These are phyloP conservation scores for maize (Zea mays) DNA, from an alignment of 176 grass and related monocot species.

Conservation along the genomic window DNA sequence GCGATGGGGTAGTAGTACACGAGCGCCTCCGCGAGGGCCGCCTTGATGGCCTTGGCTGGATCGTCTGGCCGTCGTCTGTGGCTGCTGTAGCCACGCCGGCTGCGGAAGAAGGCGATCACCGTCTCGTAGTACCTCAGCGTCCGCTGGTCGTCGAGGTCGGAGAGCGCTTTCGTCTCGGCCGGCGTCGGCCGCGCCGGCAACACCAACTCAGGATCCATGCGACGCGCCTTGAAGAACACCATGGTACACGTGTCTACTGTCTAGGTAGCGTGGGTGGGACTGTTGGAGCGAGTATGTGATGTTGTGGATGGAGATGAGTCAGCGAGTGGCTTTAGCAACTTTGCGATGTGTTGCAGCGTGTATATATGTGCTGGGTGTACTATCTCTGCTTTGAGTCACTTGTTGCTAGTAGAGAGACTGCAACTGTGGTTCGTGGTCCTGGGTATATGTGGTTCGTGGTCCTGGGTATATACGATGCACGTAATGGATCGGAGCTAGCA, in stretches of 20 bases:
- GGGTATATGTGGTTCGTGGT: not conserved
- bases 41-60: constrained; percentile 26
- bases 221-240: constrained; percentile 29
- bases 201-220: constrained; percentile 33
- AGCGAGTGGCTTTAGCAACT: not conserved
- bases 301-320: not conserved
- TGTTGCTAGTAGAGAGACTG: not conserved
- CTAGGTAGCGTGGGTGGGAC: not conserved
- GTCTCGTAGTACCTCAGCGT: constrained; percentile 49
- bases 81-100: not conserved
- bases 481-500: no score
- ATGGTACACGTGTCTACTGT: not conserved
- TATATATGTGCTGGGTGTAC: not conserved
- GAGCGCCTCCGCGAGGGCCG: constrained; percentile 36
- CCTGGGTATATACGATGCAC: not conserved
- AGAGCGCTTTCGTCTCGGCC: constrained; percentile 22
- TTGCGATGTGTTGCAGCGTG: not conserved
- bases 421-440: not conserved
- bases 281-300: not conserved
- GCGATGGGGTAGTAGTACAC: constrained; percentile 66
- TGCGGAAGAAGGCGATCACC: constrained; percentile 30
- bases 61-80: constrained; percentile 6
- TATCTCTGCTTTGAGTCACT: not conserved
- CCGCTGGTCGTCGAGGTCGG: constrained; percentile 46
- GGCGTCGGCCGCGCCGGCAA: constrained; percentile 29